Evolutionary conservation across 352 stramenopile species (phyloP), one percentile per base, ranked within the genome.

Genomic region (Aphanomyces euteiches): DNA sequence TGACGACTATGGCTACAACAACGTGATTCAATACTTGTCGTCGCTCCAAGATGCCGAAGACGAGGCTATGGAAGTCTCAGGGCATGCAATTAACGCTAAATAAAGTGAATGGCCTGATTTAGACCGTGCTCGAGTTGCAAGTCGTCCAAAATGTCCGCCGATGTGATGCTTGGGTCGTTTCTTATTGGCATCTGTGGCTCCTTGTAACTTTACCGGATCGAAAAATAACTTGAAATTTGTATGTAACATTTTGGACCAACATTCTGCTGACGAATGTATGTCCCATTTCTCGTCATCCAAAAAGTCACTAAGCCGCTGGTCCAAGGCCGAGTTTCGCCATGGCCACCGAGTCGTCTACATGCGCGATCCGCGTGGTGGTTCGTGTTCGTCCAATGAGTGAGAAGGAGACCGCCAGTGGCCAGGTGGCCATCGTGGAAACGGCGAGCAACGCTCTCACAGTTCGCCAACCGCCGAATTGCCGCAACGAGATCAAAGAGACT

Each of bases 321-420:
- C 28, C 28, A 28, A 28, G 28, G n/a, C 1, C 50, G 13, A 10
- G 50, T 34, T 58, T 58, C n/a, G 13, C n/a, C 45, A 37, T 34
- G n/a, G 41, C 40, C 47, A 45, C 21, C 64, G 8, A 63, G 36
- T 34, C 13, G 74, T 76, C 34, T 67, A 78, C 34, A 56, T 84
- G 80, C 19, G 83, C 83, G 47, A 90, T 91, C 73, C 84, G 83
- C 72, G 86, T 92, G 48, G 80, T 91, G n/a, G 73, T 94, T 34
- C 82, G 86, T 40, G 79, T 85, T 7, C 84, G 86, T 7, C 86
- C 86, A 4, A 74, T 90, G 28, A 93, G 73, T 64, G 77, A 83
- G 15, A 75, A 75, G 1, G 84, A 93, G 75, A 48, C 82, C 17
- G 69, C 81, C 38, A 72, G 67, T 41, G 78, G 81, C 40, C 84